These are phyloP conservation scores for Syzygium jambos DNA, from an alignment of 345 rosid genomes.

Conservation along the genomic window DNA sequence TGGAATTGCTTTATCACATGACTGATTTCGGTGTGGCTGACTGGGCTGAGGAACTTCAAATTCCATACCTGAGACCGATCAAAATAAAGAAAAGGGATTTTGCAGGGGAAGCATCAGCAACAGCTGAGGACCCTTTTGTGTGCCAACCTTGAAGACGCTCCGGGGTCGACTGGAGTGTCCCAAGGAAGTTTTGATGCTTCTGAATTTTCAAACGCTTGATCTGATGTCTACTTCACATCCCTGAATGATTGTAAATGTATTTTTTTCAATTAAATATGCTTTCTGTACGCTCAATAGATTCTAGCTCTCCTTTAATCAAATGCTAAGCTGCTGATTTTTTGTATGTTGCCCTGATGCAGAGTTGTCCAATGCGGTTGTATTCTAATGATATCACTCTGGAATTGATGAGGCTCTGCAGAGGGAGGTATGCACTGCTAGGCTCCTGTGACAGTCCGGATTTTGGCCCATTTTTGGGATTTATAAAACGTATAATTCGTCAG, in stretches of 20 bases:
- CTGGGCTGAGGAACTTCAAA: too few relatives aligned
- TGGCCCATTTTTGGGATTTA: too few relatives aligned
- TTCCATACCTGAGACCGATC: too few relatives aligned
- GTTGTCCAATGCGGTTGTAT: not conserved
- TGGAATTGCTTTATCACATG: constrained; percentile 11
- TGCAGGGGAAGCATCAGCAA: not conserved
- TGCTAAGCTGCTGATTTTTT: not conserved
- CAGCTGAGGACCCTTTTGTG: too few relatives aligned
- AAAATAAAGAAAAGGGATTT: too few relatives aligned
- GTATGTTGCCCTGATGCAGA: not conserved
- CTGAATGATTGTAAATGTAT: not conserved
- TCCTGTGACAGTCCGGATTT: too few relatives aligned
- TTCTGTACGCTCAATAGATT: rapidly evolving
- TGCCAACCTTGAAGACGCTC: too few relatives aligned
- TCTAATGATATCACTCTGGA: not conserved
- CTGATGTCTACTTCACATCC: not conserved
- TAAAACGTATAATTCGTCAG: too few relatives aligned
- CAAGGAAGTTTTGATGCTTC: not conserved
- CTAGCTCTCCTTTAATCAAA: not conserved
- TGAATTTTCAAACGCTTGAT: not conserved
- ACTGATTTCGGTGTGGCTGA: too few relatives aligned
- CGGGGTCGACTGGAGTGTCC: too few relatives aligned
- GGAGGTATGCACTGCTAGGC: too few relatives aligned
- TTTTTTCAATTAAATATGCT: too few relatives aligned
- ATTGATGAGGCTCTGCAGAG: not conserved